These are phyloP conservation scores for Rhipidocladum racemiflorum DNA, from an alignment of 176 grass and related monocot species.

Conservation along the genomic window DNA sequence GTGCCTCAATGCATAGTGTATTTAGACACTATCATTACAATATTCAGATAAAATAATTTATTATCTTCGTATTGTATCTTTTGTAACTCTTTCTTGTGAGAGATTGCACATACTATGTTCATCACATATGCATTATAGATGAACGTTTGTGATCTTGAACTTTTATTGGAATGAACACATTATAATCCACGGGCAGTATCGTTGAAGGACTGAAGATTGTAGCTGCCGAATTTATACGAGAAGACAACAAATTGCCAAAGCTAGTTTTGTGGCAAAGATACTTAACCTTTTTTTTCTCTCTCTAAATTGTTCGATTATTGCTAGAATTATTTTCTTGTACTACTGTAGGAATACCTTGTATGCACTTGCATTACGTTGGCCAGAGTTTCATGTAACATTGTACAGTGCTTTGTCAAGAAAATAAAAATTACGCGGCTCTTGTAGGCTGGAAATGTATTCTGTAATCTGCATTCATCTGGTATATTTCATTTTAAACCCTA, in stretches of 20 bases:
- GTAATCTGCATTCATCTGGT: not conserved
- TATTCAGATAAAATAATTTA: not conserved
- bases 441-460: not conserved
- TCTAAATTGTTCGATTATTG: not conserved
- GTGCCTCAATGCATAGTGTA: not conserved
- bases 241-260: not conserved
- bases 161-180: not conserved
- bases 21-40: too few species aligned
- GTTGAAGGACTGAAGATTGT: not conserved
- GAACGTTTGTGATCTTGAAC: not conserved
- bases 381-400: not conserved
- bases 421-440: not conserved
- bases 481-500: conserved; percentile 2
- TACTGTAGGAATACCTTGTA: not conserved
- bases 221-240: not conserved
- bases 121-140: not conserved
- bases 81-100: not conserved
- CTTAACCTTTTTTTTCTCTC: too few species aligned
- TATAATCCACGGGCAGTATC: not conserved
- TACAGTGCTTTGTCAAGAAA: not conserved
- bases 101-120: not conserved
- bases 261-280: not conserved
- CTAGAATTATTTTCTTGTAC: not conserved
- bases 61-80: not conserved
- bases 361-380: not conserved